A percentile compares a stretch with the other conserved stretches of the same genome.
Evolutionary conservation across 164 flowering plant genomes (phyloP).

Genomic region (Chimonanthus salicifolius): DNA sequence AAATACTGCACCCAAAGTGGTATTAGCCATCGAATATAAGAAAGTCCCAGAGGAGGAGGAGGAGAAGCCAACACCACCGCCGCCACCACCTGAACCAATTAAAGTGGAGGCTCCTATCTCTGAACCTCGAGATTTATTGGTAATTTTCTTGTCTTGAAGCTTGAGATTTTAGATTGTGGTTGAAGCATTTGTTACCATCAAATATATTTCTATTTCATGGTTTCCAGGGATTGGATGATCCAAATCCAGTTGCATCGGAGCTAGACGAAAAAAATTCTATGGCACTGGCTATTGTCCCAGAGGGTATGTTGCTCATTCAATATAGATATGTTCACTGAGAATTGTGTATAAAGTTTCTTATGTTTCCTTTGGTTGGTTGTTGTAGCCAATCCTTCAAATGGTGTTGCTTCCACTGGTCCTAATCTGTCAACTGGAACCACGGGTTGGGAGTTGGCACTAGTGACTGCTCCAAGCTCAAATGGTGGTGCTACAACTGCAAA

Average conservation of each 20-base stretch:
- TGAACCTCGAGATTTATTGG: constrained; percentile 75
- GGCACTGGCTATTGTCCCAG: constrained; percentile 93
- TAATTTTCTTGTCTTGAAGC: constrained; percentile 20
- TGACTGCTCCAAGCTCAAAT: constrained; percentile 87
- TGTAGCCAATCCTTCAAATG: constrained; percentile 41
- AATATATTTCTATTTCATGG: constrained; percentile 10
- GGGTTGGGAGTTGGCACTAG: constrained; percentile 97
- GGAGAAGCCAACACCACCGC: constrained; percentile 31
- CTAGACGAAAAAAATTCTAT: constrained; percentile 84
- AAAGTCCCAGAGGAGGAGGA: constrained; percentile 54
- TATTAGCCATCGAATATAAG: constrained; percentile 74
- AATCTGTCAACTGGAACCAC: constrained; percentile 45
- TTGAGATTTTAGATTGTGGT: not conserved
- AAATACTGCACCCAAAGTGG: constrained; percentile 53
- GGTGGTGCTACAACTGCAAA: constrained; percentile 56
- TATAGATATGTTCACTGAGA: not conserved
- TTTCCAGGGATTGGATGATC: constrained; percentile 64
- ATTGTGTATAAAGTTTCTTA: not conserved
- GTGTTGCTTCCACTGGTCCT: constrained; percentile 29
- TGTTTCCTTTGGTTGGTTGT: not conserved
- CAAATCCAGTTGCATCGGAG: constrained; percentile 59
- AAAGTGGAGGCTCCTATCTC: constrained; percentile 54
- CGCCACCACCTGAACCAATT: constrained; percentile 58
- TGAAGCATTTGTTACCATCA: not conserved
- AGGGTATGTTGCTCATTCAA: constrained; percentile 38